Base-by-base conservation (phyloP, 805 yeast genomes). In the Maudiozyma bulderi region DNA sequence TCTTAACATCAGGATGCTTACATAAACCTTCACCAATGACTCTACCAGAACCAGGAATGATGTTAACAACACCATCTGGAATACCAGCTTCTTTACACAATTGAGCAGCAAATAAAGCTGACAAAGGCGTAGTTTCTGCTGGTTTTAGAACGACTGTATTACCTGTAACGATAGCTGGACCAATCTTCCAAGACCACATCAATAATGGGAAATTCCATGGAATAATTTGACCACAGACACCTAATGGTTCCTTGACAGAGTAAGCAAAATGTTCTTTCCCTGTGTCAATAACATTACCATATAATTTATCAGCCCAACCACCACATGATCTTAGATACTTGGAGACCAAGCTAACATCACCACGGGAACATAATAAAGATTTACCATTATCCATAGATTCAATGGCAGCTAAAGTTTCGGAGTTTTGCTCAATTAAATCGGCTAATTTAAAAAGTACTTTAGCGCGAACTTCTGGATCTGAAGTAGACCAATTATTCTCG, bases 171-270 rank as follows among this genome's bases (percentile, higher is more conserved):
- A 89, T 69, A 50, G 95, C 95, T 44, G 97, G 96, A 51, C 90
- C 96, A 53, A 90, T 73, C 70, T 90, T 90, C 97, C 97, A 90
- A 31, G 95, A 74, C 74, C 88, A 84, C 93, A 90, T 89, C 66
- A 87, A 76, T 58, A 90, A 71, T 54, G 97, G 97, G 80, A 88
- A 90, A 73, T 90, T 90, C 97, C 97, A 90, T 58, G 97, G 96
- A 57, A 90, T 89, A 64, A 90, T 86, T 69, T 87, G 95, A 51
- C 95, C 97, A 67, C 95, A 87, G 44, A 90, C 96, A 66, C 96
- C 97, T 60, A 86, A 73, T 51, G 97, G 96, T 70, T 89, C 95
- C 69, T 84, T 84, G 67, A 81, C 80, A 55, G 91, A 82, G 71
- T 83, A 87, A 53, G 79, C 78, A 66, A 89, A 80, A 68, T 86